These are phyloP conservation scores for Setomelanomma holmii DNA, from an alignment of 2,329 filamentous ascomycete genomes.

Conservation along the genomic window DNA sequence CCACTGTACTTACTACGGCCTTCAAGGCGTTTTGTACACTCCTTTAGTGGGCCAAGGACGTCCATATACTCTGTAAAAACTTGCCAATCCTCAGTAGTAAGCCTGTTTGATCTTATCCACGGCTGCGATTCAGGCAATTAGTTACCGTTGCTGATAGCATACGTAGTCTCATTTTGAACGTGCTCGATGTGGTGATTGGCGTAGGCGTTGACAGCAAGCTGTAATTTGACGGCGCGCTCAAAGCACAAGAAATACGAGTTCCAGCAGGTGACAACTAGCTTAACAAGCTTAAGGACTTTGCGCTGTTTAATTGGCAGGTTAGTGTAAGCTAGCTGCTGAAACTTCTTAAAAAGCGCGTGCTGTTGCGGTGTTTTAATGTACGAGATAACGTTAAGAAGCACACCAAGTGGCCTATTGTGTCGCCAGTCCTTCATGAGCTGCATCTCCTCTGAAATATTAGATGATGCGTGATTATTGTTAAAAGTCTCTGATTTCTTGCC, in stretches of 20 bases:
- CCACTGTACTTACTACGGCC: too few species aligned
- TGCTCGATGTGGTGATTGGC: neutral
- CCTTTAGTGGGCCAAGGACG: too few species aligned
- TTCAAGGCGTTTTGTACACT: too few species aligned
- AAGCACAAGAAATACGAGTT: neutral
- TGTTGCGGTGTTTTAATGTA: neutral
- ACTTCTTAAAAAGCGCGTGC: neutral
- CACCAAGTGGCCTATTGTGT: neutral
- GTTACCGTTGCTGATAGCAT: neutral
- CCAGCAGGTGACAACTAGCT: constrained; percentile 3
- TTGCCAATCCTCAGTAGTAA: neutral
- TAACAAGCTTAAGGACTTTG: too few species aligned
- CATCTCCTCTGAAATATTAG: neutral
- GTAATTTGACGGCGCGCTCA: neutral
- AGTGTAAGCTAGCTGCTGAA: neutral
- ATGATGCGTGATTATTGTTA: neutral
- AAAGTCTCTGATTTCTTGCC: too few species aligned
- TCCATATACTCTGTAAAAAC: neutral
- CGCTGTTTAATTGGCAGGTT: neutral
- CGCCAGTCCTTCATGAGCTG: neutral
- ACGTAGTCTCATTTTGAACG: neutral
- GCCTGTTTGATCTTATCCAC: neutral
- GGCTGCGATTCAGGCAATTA: too few species aligned
- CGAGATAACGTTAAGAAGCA: neutral
- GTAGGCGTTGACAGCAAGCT: neutral